Conservation (phyloP, 192 early-diverging fungal species). For the Chytriomyces confervae region DNA sequence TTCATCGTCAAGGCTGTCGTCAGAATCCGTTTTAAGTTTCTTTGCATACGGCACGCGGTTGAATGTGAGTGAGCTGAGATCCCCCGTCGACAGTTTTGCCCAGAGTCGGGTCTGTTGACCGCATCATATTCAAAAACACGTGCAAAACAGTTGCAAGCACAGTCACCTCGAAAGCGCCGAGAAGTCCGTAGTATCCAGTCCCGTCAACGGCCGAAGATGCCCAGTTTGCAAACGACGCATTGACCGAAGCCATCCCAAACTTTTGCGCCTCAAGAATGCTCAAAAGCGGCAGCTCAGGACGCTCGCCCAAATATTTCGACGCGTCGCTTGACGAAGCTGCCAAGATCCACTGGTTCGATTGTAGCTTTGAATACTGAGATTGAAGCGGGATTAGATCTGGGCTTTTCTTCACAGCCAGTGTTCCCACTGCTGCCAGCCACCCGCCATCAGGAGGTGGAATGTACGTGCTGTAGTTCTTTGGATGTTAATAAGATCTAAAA, state of each 20-base stretch:
- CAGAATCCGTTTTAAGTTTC: not conserved
- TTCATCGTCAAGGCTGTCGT: slow-evolving; percentile 36
- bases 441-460: slow-evolving; percentile 30
- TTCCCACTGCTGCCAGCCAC: slow-evolving; percentile 12
- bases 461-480: slow-evolving; percentile 29
- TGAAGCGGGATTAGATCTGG: not conserved
- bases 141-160: not conserved
- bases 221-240: not conserved
- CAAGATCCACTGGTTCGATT: slow-evolving; percentile 14
- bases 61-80: not conserved
- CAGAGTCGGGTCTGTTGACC: slow-evolving; percentile 6
- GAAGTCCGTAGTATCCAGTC: slow-evolving; percentile 21
- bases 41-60: slow-evolving; percentile 17
- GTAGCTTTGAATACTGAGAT: not conserved
- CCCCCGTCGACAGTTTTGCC: not conserved
- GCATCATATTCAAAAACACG: not conserved
- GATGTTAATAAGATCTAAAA: not conserved
- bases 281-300: not conserved
- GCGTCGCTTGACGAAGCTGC: not conserved
- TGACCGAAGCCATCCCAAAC: not conserved
- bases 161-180: slow-evolving; percentile 14
- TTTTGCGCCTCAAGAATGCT: not conserved
- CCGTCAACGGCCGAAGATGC: slow-evolving; percentile 12
- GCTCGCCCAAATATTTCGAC: not conserved
- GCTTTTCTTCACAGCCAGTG: not conserved